Evolutionary conservation across 2,329 filamentous ascomycete genomes (phyloP).

Genomic region (Diaporthe eres): DNA sequence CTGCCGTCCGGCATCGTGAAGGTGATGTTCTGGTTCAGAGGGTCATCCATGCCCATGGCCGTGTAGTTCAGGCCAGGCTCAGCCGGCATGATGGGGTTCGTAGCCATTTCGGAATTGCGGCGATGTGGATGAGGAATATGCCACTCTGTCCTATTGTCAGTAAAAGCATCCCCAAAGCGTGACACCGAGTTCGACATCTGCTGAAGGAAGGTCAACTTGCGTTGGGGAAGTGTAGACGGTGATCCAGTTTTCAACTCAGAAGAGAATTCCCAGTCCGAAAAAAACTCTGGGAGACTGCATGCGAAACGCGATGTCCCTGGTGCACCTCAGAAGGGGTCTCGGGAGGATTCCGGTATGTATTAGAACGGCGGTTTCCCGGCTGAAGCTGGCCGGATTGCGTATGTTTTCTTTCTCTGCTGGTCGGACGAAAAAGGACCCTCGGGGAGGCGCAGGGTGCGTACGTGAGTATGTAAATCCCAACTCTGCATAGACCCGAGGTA

Average conservation of each 20-base stretch:
- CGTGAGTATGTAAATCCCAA: background rate
- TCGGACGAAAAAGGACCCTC: background rate
- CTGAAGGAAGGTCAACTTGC: background rate
- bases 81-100: background rate
- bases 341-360: background rate
- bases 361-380: background rate
- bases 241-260: background rate
- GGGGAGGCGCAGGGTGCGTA: too few species aligned
- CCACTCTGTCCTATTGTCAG: background rate
- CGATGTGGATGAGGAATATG: background rate
- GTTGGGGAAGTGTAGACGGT: background rate
- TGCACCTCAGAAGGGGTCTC: background rate
- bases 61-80: background rate
- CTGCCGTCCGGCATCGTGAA: slow-evolving; percentile 23
- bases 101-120: background rate
- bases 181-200: too few species aligned
- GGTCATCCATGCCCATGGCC: background rate
- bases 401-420: background rate
- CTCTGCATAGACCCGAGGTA: too few species aligned
- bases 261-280: too few species aligned
- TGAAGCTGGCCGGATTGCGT: background rate
- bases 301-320: background rate
- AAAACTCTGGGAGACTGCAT: too few species aligned
- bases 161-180: background rate
- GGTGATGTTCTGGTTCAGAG: slow-evolving; percentile 32